These are phyloP conservation scores for Fusarium kyushuense DNA, from an alignment of 2,329 filamentous ascomycete genomes.

Conservation along the genomic window DNA sequence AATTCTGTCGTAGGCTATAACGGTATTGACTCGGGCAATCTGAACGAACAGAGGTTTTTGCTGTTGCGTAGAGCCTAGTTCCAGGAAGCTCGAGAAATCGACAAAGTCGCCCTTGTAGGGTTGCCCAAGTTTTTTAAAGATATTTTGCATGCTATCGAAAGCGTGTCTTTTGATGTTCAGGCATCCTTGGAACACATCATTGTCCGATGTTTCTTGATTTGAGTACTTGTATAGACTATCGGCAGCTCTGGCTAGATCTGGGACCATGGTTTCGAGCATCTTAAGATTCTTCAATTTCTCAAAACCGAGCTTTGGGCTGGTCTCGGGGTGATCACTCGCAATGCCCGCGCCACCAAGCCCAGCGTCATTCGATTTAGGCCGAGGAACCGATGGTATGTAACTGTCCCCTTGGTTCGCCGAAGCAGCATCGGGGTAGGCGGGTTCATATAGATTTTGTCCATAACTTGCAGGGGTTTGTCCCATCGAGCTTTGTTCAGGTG, in stretches of 20 bases:
- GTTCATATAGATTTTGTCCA: slow-evolving; percentile 54
- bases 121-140: slow-evolving; percentile 41
- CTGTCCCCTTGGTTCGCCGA: slow-evolving; percentile 27
- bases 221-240: slow-evolving; percentile 48
- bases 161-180: slow-evolving; percentile 46
- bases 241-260: slow-evolving; percentile 47
- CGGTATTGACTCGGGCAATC: slow-evolving; percentile 53
- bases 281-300: slow-evolving; percentile 24
- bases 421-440: slow-evolving; percentile 42
- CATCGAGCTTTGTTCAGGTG: slow-evolving; percentile 53
- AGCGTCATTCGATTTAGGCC: slow-evolving; percentile 23
- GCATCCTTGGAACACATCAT: slow-evolving; percentile 40
- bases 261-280: slow-evolving; percentile 45
- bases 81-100: slow-evolving; percentile 39
- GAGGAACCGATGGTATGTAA: slow-evolving; percentile 39
- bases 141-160: slow-evolving; percentile 45
- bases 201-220: slow-evolving; percentile 17
- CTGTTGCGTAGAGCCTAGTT: neutral
- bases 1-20: slow-evolving; percentile 51
- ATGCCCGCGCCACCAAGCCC: slow-evolving; percentile 30
- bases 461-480: slow-evolving; percentile 51
- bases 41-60: slow-evolving; percentile 16
- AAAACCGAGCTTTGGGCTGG: slow-evolving; percentile 22
- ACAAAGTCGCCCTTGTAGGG: slow-evolving; percentile 45
- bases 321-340: slow-evolving; percentile 17